Conservation (phyloP, 1,284 basidiomycete species). For the Calocybe gambosa region DNA sequence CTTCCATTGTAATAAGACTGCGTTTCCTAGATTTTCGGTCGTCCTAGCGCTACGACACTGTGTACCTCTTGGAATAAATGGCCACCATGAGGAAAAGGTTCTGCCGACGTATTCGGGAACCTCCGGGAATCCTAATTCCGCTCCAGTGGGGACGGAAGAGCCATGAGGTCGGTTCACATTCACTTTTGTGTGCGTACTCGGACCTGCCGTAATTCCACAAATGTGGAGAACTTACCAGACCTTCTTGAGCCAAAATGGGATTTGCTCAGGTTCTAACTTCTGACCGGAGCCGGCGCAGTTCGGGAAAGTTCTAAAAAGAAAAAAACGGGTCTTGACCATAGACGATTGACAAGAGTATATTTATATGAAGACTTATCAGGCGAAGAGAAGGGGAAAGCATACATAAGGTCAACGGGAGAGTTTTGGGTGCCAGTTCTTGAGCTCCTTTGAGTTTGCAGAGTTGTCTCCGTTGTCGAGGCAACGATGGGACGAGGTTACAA, state of each 20-base stretch:
- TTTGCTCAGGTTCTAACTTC: constrained; percentile 16
- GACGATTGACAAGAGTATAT: background rate
- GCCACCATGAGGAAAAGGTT: constrained; percentile 1
- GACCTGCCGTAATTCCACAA: constrained; percentile 12
- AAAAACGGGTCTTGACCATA: constrained; percentile 6
- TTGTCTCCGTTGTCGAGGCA: constrained; percentile 7
- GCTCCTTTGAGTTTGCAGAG: background rate
- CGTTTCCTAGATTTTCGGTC: background rate
- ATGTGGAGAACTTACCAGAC: constrained; percentile 4
- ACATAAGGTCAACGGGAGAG: background rate
- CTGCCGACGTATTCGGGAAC: constrained; percentile 14
- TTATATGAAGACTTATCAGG: background rate
- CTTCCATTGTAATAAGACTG: too few relatives aligned
- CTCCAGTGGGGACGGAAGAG: constrained; percentile 20
- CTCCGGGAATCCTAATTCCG: constrained; percentile 14
- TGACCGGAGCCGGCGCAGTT: constrained; percentile 18
- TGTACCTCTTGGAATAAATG: background rate
- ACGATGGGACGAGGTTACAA: background rate
- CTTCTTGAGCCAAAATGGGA: constrained; percentile 12
- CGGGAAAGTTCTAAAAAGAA: constrained; percentile 17
- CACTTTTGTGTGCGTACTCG: constrained; percentile 7
- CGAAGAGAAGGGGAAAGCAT: background rate
- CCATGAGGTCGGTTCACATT: constrained; percentile 12
- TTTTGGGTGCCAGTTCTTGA: background rate
- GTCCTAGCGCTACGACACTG: background rate